Percentiles rank a stretch among this genome's conserved stretches.
phyloP scores from a whole-genome alignment of 805 yeast genomes.

The Helenozyma baotianmanensis region DNA sequence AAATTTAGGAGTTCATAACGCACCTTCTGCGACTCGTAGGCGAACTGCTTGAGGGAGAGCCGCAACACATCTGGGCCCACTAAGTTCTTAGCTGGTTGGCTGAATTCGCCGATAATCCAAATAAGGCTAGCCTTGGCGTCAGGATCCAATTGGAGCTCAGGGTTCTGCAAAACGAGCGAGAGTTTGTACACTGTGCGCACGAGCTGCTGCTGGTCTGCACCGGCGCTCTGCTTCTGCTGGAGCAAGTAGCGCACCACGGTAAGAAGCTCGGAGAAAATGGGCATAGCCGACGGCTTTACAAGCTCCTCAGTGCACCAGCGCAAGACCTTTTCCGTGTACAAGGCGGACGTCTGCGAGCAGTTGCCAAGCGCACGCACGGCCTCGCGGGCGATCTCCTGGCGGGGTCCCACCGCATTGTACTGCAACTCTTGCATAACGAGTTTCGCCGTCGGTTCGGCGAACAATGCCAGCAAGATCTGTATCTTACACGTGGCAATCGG shows the following conservation, averaged over 20 bases:
- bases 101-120: conserved; percentile 89
- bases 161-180: conserved; percentile 13
- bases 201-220: conserved; percentile 27
- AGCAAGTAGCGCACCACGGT: conserved; percentile 69
- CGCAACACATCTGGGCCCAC: conserved; percentile 78
- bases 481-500: conserved; percentile 51
- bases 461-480: conserved; percentile 49
- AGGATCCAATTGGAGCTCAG: conserved; percentile 17
- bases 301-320: conserved; percentile 60
- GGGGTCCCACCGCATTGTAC: conserved; percentile 41
- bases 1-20: conserved; percentile 67
- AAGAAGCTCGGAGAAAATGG: conserved; percentile 57
- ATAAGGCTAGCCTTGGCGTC: conserved; percentile 76
- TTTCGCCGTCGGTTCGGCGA: conserved; percentile 54
- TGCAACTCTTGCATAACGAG: conserved; percentile 58
- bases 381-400: conserved; percentile 27
- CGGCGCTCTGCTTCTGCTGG: conserved; percentile 42
- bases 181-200: conserved; percentile 53
- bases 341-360: conserved; percentile 46
- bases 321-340: conserved; percentile 52
- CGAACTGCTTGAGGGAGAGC: conserved; percentile 47
- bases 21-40: conserved; percentile 51
- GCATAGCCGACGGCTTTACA: conserved; percentile 14
- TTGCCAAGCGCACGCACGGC: conserved; percentile 61
- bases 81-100: conserved; percentile 28